Conservation (phyloP, 1,139 yeast species). For the Yarrowia galli region DNA sequence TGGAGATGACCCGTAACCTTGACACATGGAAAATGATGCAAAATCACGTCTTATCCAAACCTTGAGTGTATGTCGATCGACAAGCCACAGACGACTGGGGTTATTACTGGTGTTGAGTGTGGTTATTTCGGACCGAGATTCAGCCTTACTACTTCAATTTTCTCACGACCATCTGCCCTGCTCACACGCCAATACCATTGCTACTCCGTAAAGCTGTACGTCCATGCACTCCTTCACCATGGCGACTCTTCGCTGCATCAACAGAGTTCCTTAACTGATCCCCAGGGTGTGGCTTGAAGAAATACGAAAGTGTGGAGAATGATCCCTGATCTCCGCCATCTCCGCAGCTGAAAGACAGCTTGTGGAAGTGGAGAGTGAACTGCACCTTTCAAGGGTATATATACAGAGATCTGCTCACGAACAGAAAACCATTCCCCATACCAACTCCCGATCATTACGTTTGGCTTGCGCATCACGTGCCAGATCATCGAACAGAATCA, state of each 20-base stretch:
- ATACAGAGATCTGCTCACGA: neutral
- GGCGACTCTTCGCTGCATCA: neutral
- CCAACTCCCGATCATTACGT: neutral
- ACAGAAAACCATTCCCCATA: neutral
- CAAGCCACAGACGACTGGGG: conserved; percentile 15
- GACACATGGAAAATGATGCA: conserved; percentile 13
- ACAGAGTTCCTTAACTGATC: neutral
- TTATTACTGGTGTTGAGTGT: neutral
- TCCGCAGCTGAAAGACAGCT: neutral
- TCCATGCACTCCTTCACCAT: conserved; percentile 20
- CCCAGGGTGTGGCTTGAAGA: conserved; percentile 15
- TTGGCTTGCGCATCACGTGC: conserved; percentile 28
- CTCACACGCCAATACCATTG: neutral
- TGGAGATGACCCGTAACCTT: conserved; percentile 23
- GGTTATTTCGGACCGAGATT: neutral
- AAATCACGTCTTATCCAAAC: conserved; percentile 33
- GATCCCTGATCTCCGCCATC: conserved; percentile 21
- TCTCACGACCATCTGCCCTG: too few relatives aligned
- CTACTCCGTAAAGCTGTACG: neutral
- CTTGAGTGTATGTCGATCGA: conserved; percentile 13
- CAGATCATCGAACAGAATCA: neutral
- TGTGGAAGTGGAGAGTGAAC: neutral
- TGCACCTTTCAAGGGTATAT: neutral
- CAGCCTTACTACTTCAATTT: too few relatives aligned
- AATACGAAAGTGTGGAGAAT: conserved; percentile 29